These are phyloP conservation scores for Coemansia sp. DNA, from an alignment of 192 early-diverging fungal genomes.

Conservation along the genomic window DNA sequence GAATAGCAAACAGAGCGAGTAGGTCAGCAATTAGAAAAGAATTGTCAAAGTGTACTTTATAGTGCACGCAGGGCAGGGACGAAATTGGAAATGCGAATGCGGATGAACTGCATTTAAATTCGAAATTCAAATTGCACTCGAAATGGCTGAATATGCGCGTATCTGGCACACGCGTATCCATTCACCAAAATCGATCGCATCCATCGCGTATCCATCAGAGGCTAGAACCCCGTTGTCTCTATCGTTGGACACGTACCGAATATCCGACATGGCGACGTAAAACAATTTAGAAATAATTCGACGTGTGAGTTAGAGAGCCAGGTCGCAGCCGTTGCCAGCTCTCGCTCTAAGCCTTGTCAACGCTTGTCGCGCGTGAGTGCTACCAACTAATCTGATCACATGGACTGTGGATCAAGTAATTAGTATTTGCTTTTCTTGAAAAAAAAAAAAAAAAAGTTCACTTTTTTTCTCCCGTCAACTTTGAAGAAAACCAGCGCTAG, in stretches of 20 bases:
- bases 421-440: not conserved
- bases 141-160: not conserved
- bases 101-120: not conserved
- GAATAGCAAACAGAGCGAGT: constrained; percentile 2
- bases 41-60: not conserved
- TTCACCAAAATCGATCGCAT: constrained; percentile 31
- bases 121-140: not conserved
- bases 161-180: constrained; percentile 27
- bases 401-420: not conserved
- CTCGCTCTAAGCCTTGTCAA: not conserved
- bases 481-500: not conserved
- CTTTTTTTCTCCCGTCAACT: not conserved
- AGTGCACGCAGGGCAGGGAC: not conserved
- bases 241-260: constrained; percentile 50
- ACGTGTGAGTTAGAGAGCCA: constrained; percentile 30
- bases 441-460: not conserved
- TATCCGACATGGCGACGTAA: constrained; percentile 18
- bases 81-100: constrained; percentile 1
- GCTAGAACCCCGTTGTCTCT: not conserved
- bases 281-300: constrained; percentile 14
- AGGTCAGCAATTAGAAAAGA: not conserved
- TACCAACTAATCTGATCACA: not conserved
- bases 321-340: not conserved
- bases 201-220: constrained; percentile 5
- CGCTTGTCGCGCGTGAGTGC: not conserved